Base-by-base conservation (phyloP, 2,329 filamentous ascomycete genomes). In the Zymoseptoria tritici region DNA sequence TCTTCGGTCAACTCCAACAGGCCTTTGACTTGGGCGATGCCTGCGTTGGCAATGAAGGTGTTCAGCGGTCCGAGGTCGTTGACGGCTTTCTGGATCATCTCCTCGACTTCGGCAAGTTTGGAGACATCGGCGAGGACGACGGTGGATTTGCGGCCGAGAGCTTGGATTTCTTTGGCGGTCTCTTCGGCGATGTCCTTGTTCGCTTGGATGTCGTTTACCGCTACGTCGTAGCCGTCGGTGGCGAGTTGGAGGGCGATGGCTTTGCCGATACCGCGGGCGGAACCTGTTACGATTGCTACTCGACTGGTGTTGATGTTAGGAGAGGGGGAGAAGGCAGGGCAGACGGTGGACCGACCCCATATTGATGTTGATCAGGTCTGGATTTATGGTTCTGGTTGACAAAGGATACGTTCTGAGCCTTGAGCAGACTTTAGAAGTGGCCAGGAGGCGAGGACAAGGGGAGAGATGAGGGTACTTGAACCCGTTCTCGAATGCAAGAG, bases 201-300 rank as follows among this genome's bases (percentile, higher is more conserved):
- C 13, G 79, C 75, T 26, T 76, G 64, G 16, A 88, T 74, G 64
- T 88, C 85, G 68, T 87, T 88, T 63, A 89, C 76, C 67, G 83
- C 86, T 55, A 89, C 76, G 64, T 84, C 78, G 73, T 88, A 89
- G 57, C 85, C 85, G 62, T 88, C 86, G 21, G 77, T 73, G 5
- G 85, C 85, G 16, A 89, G 78, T 2, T 85, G 83, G 7, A 86
- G 73, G 19, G 85, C 85, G 57, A 87, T 85, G 20, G 83, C 79
- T 66, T 82, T 83, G 53, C 85, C 85, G 63, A 75, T 75, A 57
- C 73, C 73, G n/a, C 72, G 64, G 16, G 66, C 64, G 3, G 71
- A 71, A 31, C 73, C 73, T 16, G 73, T 75, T 9, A 75, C 70
- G 31, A 75, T 73, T 42, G 70, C 71, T 19, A 69, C 72, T 56